Base-by-base conservation (phyloP, 202 grass and related monocot genomes). In the Schoenoplectus tabernaemontani region DNA sequence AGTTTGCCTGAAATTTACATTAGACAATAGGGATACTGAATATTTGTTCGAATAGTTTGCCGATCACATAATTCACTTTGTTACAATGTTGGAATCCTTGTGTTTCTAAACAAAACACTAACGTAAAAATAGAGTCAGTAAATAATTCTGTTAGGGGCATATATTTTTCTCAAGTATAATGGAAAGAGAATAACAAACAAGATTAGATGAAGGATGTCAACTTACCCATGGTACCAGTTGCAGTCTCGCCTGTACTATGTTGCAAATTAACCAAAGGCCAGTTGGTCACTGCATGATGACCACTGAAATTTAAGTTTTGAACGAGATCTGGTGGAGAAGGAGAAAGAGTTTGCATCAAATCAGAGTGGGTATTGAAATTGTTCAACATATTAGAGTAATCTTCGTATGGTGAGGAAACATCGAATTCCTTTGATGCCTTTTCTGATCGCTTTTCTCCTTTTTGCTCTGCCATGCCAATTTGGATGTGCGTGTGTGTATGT, bases 331-430 rank as follows among this genome's bases (percentile, higher is more conserved):
- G 70, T 10, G 70, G 44, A 33, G 46, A 54, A 74, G 26, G 15
- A 34, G 70, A 74, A 6, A 19, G 16, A 34, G 2, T 75, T 19
- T 54, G 47, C 44, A 54, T 75, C 0, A 54, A 11, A 54, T 54
- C 28, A 7, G 47, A 54, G 7, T 54, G 26, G 15, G 70, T 4
- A 32, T 54, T 75, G 15, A 75, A n/a, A 75, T 75, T 46, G 4
- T 75, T 53, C 47, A 75, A 34, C 70, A 75, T 75, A 33, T 75
- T 75, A 20, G 70, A 75, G 70, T 75, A 75, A 75, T 79, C 66
- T 16, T 64, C 67, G 2, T 43, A 41, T 57, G 59, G 82, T 0
- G 62, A 47, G 13, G 78, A 15, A 80, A 43, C 15, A 56, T 66
- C 46, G 28, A 48, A 57, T 56, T 43, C 51, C 32, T 41, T 16